These are phyloP conservation scores for Kalanchoe fedtschenkoi DNA, from an alignment of 164 flowering plant species.

Conservation along the genomic window DNA sequence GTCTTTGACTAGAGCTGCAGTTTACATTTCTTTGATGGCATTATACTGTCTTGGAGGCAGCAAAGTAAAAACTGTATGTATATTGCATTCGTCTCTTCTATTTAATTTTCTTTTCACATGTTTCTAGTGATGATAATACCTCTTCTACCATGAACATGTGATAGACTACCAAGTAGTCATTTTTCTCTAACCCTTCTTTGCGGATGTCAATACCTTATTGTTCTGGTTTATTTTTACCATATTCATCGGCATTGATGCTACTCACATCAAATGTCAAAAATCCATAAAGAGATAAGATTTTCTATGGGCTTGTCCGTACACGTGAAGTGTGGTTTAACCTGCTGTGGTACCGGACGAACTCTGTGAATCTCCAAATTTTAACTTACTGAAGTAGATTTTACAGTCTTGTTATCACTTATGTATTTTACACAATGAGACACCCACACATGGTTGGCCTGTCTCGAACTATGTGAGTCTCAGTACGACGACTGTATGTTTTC, in stretches of 20 bases:
- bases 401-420: too few species aligned
- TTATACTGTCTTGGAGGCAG: conserved; percentile 89
- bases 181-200: background rate
- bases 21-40: conserved; percentile 81
- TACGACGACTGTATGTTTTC: too few species aligned
- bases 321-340: too few species aligned
- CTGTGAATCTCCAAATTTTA: background rate
- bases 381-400: background rate
- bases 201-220: background rate
- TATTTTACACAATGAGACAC: too few species aligned
- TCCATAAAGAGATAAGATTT: too few species aligned
- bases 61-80: conserved; percentile 87
- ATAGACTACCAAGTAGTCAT: background rate
- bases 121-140: background rate
- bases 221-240: background rate
- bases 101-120: background rate
- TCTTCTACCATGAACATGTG: background rate
- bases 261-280: background rate
- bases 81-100: conserved; percentile 3
- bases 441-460: too few species aligned
- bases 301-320: too few species aligned
- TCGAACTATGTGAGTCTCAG: too few species aligned
- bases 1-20: conserved; percentile 78
- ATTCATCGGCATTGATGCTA: background rate
- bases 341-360: background rate